These are phyloP conservation scores for Lepidium africanum DNA, from an alignment of 345 rosid species.

Conservation along the genomic window DNA sequence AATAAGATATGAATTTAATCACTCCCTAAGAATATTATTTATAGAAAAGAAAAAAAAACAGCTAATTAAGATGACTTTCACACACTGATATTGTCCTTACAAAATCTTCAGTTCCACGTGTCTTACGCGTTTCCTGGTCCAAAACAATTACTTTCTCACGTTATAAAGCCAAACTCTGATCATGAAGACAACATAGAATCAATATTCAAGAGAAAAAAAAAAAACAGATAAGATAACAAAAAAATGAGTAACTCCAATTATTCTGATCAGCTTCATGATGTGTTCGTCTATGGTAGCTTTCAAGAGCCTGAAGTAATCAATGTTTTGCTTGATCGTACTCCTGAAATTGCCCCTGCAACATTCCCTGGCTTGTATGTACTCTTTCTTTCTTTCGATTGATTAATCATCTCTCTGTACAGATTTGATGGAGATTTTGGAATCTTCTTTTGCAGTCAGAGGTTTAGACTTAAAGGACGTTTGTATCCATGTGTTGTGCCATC, in stretches of 20 bases:
- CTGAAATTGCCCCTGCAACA: slow-evolving; percentile 49
- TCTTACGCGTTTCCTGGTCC: too few species aligned
- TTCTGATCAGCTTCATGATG: slow-evolving; percentile 33
- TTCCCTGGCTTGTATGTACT: slow-evolving; percentile 61
- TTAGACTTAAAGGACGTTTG: slow-evolving; percentile 73
- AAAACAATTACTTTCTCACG: too few species aligned
- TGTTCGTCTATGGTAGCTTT: slow-evolving; percentile 88
- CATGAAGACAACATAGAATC: too few species aligned
- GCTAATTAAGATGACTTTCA: too few species aligned
- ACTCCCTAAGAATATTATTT: too few species aligned
- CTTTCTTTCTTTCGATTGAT: neutral
- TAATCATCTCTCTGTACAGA: neutral
- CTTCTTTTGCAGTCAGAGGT: slow-evolving; percentile 49
- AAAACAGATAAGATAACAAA: too few species aligned
- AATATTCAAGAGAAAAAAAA: too few species aligned
- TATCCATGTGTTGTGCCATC: slow-evolving; percentile 81
- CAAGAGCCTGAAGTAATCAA: slow-evolving; percentile 57
- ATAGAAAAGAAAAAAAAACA: too few species aligned
- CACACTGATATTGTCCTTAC: too few species aligned
- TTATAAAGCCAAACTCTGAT: too few species aligned
- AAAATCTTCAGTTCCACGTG: too few species aligned
- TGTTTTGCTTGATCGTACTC: slow-evolving; percentile 56
- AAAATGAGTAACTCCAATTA: neutral
- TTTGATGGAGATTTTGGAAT: neutral
- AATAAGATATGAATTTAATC: too few species aligned